Base-by-base conservation (phyloP, 1,284 basidiomycete species). In the Testicularia cyperi region DNA sequence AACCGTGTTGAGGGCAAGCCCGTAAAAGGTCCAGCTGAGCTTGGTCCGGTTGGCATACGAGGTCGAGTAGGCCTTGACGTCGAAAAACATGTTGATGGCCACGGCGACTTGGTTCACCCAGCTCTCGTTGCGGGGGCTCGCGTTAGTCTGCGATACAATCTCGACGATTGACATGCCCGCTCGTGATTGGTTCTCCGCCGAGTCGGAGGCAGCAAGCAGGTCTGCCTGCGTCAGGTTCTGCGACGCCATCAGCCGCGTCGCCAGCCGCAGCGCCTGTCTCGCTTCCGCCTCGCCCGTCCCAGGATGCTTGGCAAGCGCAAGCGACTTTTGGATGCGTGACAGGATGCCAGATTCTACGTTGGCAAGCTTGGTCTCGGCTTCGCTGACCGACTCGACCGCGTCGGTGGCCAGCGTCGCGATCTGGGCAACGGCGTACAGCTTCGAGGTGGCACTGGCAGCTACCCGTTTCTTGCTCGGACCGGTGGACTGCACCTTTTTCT, bases 171-270 rank as follows among this genome's bases (percentile, higher is more conserved):
- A 51, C 46, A 56, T 53, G 21, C 62, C 62, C 0, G 62, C 62
- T 16, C 44, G 52, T 6, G 39, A 7, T 28, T 48, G 53, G 21
- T 55, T 52, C 7, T 44, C 22, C 19, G 46, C 41, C 9, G 39
- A 29, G 14, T 37, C 34, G 15, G 58, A 61, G 3, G 44, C 41
- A 15, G 62, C 44, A 32, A 65, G 49, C 2, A 65, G 40, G 25
- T 65, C 57, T 22, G 62, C 62, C 16, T 65, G 57, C 14, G 62
- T 65, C 14, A 65, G 58, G 40, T 65, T 65, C 25, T 55, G 52
- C 1, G 55, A 53, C 1, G 62, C 52, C 52, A 65, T 57, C 20
- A 65, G 53, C 1, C 62, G 52, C 5, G 62, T 61, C 2, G 52
- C 49, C 9, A 62, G 41, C 5, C 62, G 51, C 3, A 65, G 42